Evolutionary conservation across 345 rosid species (phyloP), one percentile per base, ranked within the genome.

Genomic region (Lumnitzera littorea): DNA sequence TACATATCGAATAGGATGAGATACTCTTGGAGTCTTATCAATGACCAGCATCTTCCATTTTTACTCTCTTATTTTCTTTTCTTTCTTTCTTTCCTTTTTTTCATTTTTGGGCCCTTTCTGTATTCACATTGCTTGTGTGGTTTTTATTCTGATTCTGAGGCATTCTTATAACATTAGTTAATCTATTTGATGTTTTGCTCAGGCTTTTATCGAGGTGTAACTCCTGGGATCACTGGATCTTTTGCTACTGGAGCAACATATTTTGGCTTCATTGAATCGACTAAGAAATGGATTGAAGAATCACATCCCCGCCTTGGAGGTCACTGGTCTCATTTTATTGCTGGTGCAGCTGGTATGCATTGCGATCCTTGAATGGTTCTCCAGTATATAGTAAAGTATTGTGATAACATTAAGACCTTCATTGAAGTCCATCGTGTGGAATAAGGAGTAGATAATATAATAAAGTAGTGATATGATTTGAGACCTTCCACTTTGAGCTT

Each of bases 191-290:
- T 83, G 75, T 65, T 17, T 29, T 56, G 24, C 57, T 69, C 41
- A 91, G 98, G 96, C 70, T 91, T 91, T 73, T 91, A 91, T 59
- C 84, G 96, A 80, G 96, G 98, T 61, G 54, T 91, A 65, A 69
- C 86, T 53, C 96, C 98, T 62, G 96, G 95, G 15, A 20, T 91
- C 20, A 83, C 84, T 56, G 96, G 98, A 66, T 89, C 98, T 69
- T 86, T 91, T 51, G 95, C 95, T 1, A 91, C 98, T 66, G 98
- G 98, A 61, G 96, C 96, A 1, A 91, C 98, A 46, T 91, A 91
- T 68, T 91, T 91, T 85, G 96, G 98, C 56, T 80, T 89, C 71
- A 91, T 91, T 53, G 98, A 89, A 83, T 91, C 98, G 60, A 85
- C 82, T 48, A 91, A 85, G 73, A 89, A 70, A 60, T 91, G 98